Base-by-base conservation (phyloP, 1,139 yeast genomes). In the Pichia sp. region DNA sequence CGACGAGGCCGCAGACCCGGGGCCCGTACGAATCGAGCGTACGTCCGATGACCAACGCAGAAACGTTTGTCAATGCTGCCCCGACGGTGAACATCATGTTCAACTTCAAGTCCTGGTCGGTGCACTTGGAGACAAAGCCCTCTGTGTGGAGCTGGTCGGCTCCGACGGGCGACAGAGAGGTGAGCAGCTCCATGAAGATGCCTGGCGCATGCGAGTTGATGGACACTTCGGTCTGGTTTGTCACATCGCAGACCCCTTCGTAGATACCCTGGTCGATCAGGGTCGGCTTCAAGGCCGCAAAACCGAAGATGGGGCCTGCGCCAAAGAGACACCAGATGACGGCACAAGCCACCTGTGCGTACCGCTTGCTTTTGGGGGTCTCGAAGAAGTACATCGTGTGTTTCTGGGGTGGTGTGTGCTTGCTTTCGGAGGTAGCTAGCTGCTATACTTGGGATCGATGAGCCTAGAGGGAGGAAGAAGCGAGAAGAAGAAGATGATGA, bases 221-320 rank as follows among this genome's bases (percentile, higher is more conserved):
- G 29, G 50, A 34, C 2, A 26, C 26, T 32, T 49, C 32, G 47
- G 51, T 10, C 46, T 41, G 3, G 60, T 52, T 7, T 55, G 48
- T 29, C 11, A 58, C 40, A 16, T 67, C 63, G 67, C 85, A 81
- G 47, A 67, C 64, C 8, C 73, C 72, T 51, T 71, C 71, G 62
- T 81, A 81, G 51, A 81, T 73, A 3, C 78, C 78, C 64, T 81
- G 82, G 47, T 69, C 68, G 48, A 81, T 76, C 52, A 81, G 69
- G 11, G 80, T 75, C 15, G 86, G 86, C 62, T 81, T 81, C 61
- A 81, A 70, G 2, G 86, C 86, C 16, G 86, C 86, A 69, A 81
- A 81, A 1, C 86, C 86, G 68, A 82, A 82, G 38, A 81, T 80
- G 6, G 85, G 84, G 1, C 87, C 87, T 0, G 85, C 86, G 11